phyloP scores from a whole-genome alignment of 148 eudicot genomes.

The Vaccinium macrocarpon region DNA sequence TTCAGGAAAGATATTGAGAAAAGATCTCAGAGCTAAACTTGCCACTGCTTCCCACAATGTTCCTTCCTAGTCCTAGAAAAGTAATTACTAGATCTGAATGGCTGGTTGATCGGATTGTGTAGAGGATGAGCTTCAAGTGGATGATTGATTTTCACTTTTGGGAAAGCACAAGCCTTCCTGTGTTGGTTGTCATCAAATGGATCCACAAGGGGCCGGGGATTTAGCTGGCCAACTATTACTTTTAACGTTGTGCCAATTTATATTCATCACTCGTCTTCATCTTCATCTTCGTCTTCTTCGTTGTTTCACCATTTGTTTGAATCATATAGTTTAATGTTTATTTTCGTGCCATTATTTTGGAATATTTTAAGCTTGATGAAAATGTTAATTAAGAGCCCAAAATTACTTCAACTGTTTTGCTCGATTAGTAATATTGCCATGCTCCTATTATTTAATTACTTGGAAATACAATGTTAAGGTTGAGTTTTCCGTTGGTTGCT shows the following conservation, averaged over 20 bases:
- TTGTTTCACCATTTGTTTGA: neutral
- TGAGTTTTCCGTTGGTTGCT: too few species aligned
- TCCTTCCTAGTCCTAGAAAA: neutral
- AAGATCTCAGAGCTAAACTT: conserved; percentile 68
- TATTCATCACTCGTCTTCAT: neutral
- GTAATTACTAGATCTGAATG: too few species aligned
- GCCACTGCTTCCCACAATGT: conserved; percentile 5
- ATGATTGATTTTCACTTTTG: neutral
- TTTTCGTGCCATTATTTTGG: neutral
- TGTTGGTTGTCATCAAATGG: neutral
- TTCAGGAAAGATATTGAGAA: conserved; percentile 78
- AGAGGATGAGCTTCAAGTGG: too few species aligned
- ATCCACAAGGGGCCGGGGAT: neutral
- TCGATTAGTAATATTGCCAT: neutral
- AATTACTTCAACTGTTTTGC: neutral
- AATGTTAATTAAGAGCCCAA: neutral
- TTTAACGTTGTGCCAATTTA: neutral
- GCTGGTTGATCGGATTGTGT: too few species aligned
- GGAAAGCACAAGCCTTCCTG: neutral
- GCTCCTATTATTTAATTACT: neutral
- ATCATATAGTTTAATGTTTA: neutral
- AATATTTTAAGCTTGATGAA: neutral
- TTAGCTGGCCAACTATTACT: neutral
- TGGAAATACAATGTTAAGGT: neutral
- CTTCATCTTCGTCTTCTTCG: neutral